phyloP scores from a whole-genome alignment of 768 basidiomycete genomes.

The Hericium erinaceus region DNA sequence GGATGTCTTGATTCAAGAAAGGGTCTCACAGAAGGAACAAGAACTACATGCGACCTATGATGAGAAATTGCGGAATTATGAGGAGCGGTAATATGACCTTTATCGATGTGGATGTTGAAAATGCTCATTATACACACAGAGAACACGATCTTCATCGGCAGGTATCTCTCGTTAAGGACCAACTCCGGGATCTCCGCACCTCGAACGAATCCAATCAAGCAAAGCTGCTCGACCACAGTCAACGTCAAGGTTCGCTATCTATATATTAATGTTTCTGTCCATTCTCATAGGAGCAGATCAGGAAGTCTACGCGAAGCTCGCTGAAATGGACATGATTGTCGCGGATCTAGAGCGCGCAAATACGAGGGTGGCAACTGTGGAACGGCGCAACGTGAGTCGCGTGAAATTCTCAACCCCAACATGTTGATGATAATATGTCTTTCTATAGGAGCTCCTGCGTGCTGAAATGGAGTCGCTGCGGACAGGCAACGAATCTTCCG shows the following conservation, averaged over 20 bases:
- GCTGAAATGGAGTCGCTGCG: conserved; percentile 91
- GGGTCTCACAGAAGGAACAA: conserved; percentile 87
- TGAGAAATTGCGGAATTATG: conserved; percentile 91
- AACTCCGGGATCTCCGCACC: conserved; percentile 81
- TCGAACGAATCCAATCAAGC: conserved; percentile 93
- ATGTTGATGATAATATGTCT: not conserved
- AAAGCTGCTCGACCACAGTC: conserved; percentile 82
- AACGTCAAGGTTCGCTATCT: conserved; percentile 63
- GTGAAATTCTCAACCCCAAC: not conserved
- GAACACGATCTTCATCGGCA: conserved; percentile 94
- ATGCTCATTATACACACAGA: conserved; percentile 30
- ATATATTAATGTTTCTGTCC: not conserved
- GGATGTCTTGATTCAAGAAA: conserved; percentile 88
- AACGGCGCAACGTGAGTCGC: conserved; percentile 75
- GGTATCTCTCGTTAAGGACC: conserved; percentile 76
- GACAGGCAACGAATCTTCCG: conserved; percentile 63
- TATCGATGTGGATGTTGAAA: not conserved
- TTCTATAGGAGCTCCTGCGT: conserved; percentile 77
- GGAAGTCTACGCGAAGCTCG: conserved; percentile 81
- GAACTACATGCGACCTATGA: conserved; percentile 96
- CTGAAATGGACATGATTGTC: conserved; percentile 91
- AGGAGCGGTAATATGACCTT: conserved; percentile 62
- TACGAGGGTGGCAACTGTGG: conserved; percentile 83
- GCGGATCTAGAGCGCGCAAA: conserved; percentile 95
- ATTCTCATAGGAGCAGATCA: conserved; percentile 48